Base-by-base conservation (phyloP, 2,329 filamentous ascomycete species). In the Penicillium sp. region DNA sequence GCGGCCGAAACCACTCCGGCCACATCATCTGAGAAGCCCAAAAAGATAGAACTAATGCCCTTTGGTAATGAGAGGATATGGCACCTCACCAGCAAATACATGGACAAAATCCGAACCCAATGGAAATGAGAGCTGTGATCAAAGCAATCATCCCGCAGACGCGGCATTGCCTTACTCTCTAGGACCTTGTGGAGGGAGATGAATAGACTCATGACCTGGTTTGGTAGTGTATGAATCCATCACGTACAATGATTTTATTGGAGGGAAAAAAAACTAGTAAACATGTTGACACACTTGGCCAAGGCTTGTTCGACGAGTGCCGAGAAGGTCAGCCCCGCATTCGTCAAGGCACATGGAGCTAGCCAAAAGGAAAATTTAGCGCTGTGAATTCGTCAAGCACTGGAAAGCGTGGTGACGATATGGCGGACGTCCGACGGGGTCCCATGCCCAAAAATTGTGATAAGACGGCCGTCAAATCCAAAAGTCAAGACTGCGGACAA, bases 371-470 rank as follows among this genome's bases (percentile, higher is more conserved):
- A 4, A 38, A 19, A 26, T n/a, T 42, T 25, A 51, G 37, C 35
- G 57, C 37, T 35, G n/a, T 37, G 4, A 30, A 40, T 35, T 10
- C 19, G 16, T 19, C 30, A n/a, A 51, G 4, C 4, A 30, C 10
- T 19, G 48, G n/a, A 11, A 51, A 19, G 11, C 14, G 16, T 22
- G 16, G 16, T 40, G 38, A 38, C 38, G 53, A 38, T 52, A n/a
- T 42, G 33, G 19, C 61, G 61, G 59, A 59, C 45, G 54, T 51
- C 61, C 61, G 61, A 61, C 61, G 61, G 61, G 19, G 25, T 11
- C 28, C 37, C 19, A 38, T 35, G 48, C 28, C 28, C 22, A 10
- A 3, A 3, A 6, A 11, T 38, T 42, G 48, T 40, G 59, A 61
- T 63, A 58, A 61, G 48, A n/a, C 14, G 25, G 42, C 22, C 28